phyloP scores from a whole-genome alignment of 495 filamentous ascomycete species.

The Aspergillus coremiiformis region DNA sequence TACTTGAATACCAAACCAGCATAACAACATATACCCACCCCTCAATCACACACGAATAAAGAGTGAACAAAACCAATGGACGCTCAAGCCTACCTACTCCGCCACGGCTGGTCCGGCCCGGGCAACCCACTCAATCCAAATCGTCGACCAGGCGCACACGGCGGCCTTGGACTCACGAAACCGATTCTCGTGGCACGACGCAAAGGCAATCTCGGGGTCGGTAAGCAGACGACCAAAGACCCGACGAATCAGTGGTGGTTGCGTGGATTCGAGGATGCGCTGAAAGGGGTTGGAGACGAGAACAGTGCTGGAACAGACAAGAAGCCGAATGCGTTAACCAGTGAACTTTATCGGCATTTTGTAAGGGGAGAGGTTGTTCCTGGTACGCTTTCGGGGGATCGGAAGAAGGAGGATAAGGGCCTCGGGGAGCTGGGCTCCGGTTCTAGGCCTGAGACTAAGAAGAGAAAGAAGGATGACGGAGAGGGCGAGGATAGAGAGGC shows the following conservation, averaged over 20 bases:
- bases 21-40: not conserved
- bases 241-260: constrained; percentile 72
- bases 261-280: constrained; percentile 67
- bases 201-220: constrained; percentile 61
- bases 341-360: constrained; percentile 74
- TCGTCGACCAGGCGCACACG: constrained; percentile 50
- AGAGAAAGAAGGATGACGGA: constrained; percentile 19
- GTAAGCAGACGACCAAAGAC: constrained; percentile 57
- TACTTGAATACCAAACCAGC: not conserved
- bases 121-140: constrained; percentile 68
- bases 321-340: constrained; percentile 34
- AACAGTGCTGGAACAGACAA: constrained; percentile 9
- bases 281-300: constrained; percentile 58
- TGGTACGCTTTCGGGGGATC: constrained; percentile 49
- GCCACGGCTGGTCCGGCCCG: constrained; percentile 71
- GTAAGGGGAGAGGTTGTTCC: constrained; percentile 63
- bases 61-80: constrained; percentile 49
- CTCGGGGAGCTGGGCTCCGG: constrained; percentile 16
- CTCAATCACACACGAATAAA: not conserved
- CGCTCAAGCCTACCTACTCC: constrained; percentile 60
- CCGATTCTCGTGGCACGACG: constrained; percentile 64
- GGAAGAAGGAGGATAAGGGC: constrained; percentile 10
- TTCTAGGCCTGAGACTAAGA: not conserved
- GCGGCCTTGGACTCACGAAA: constrained; percentile 56
- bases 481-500: constrained; percentile 12